A percentile compares a stretch with the other conserved stretches of the same genome.
These are phyloP conservation scores for Yamadazyma taylorii DNA, from an alignment of 1,139 yeast genomes.

Conservation along the genomic window DNA sequence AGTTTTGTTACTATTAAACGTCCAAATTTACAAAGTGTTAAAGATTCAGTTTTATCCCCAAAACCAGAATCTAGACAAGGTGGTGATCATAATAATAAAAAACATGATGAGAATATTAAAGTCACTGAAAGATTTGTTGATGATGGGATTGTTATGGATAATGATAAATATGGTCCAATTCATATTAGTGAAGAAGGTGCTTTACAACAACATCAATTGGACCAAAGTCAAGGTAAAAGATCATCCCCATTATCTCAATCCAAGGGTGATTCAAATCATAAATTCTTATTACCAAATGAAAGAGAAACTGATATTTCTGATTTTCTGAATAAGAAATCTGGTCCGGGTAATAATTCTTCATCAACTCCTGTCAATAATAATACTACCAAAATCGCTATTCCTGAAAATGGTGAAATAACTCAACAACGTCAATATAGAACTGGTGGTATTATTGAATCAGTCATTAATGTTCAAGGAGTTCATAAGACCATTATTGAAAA, in stretches of 20 bases:
- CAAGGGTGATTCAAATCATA: constrained; percentile 9
- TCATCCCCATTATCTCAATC: background rate
- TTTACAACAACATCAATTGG: constrained; percentile 28
- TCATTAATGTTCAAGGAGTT: constrained; percentile 83
- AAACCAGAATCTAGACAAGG: constrained; percentile 19
- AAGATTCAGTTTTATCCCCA: constrained; percentile 20
- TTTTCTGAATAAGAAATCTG: constrained; percentile 7
- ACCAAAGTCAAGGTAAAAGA: constrained; percentile 2
- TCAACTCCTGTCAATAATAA: background rate
- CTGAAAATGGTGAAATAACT: constrained; percentile 26
- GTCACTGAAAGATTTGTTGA: constrained; percentile 2
- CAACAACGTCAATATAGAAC: constrained; percentile 47
- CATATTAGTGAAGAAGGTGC: constrained; percentile 56
- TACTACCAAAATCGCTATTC: constrained; percentile 12
- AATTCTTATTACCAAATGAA: constrained; percentile 27
- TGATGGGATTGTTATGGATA: constrained; percentile 8
- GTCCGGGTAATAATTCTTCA: too few relatives aligned
- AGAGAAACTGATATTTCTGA: constrained; percentile 34
- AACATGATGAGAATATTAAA: background rate
- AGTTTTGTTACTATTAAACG: constrained; percentile 69
- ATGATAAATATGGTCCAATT: constrained; percentile 37
- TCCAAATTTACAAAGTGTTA: constrained; percentile 33
- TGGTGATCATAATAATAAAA: too few relatives aligned
- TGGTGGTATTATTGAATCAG: constrained; percentile 80
- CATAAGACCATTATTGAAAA: constrained; percentile 83